phyloP scores from a whole-genome alignment of 2,329 filamentous ascomycete genomes.

The Beauveria sp. region DNA sequence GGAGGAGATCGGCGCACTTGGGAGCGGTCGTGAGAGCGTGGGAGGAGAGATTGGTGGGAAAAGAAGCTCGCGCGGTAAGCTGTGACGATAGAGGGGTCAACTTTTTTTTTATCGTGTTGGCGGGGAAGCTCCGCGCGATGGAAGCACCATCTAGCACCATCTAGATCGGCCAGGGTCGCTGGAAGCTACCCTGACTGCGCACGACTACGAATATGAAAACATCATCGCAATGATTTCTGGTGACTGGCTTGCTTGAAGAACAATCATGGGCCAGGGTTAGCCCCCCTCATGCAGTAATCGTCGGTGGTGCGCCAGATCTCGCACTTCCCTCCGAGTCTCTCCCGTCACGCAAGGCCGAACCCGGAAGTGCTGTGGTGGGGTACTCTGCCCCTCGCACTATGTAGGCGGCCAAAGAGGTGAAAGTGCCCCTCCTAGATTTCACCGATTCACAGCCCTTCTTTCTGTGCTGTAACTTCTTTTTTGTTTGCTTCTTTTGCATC shows the following conservation, averaged over 20 bases:
- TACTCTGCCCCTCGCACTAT: constrained; percentile 5
- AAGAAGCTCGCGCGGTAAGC: background rate
- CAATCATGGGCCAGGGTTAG: too few relatives aligned
- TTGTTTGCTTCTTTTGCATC: background rate
- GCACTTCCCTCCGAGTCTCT: constrained; percentile 2
- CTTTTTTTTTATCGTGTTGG: background rate
- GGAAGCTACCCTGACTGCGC: background rate
- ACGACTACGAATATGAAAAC: too few relatives aligned
- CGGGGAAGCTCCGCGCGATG: background rate
- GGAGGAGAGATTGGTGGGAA: background rate
- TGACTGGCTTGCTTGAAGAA: too few relatives aligned
- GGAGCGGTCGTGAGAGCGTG: background rate
- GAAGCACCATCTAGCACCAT: background rate
- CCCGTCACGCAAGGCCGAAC: constrained; percentile 1
- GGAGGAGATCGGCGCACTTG: background rate
- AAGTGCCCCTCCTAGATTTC: background rate
- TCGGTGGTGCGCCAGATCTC: background rate
- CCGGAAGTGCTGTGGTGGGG: constrained; percentile 5
- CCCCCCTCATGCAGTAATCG: too few relatives aligned
- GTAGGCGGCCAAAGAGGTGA: background rate
- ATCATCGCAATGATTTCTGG: too few relatives aligned
- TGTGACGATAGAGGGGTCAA: background rate
- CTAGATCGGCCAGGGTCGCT: background rate
- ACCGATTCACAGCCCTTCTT: background rate
- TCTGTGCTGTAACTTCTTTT: background rate